These are phyloP conservation scores for Huntiella bhutanensis DNA, from an alignment of 2,329 filamentous ascomycete species.

Conservation along the genomic window DNA sequence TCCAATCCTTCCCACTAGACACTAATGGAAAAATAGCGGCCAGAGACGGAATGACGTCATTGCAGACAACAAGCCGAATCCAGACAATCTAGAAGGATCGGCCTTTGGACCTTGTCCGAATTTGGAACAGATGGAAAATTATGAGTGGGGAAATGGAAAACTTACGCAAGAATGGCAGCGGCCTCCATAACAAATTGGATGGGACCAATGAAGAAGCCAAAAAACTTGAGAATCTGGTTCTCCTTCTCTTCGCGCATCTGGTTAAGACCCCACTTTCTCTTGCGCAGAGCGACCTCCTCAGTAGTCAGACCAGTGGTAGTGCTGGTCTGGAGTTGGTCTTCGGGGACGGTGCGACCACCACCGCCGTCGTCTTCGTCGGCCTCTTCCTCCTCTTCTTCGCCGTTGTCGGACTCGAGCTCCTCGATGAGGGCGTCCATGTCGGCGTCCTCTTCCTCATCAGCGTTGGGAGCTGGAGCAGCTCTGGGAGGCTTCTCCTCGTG, in stretches of 20 bases:
- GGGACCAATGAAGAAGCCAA: constrained; percentile 66
- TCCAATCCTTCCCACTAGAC: no score
- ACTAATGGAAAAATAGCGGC: no score
- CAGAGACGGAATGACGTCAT: no score
- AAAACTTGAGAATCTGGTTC: constrained; percentile 67
- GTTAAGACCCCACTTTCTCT: constrained; percentile 63
- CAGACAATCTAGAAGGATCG: no score
- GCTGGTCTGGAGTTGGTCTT: constrained; percentile 63
- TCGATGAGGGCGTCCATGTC: constrained; percentile 76
- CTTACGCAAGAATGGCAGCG: constrained; percentile 62
- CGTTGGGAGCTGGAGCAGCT: constrained; percentile 19
- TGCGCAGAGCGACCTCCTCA: constrained; percentile 41
- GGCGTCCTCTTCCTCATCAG: constrained; percentile 53
- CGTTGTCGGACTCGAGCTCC: constrained; percentile 69
- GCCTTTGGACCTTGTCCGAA: background rate
- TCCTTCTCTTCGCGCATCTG: constrained; percentile 85
- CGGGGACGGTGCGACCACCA: constrained; percentile 42
- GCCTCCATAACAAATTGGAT: constrained; percentile 91
- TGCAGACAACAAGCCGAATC: no score
- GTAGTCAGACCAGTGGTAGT: constrained; percentile 49
- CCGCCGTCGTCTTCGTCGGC: constrained; percentile 31
- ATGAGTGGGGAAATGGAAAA: constrained; percentile 41
- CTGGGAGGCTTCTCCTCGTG: constrained; percentile 37
- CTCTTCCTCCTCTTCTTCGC: constrained; percentile 43
- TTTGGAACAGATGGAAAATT: background rate